Conservation (phyloP, 2,329 filamentous ascomycete species). For the Thermomyces lanuginosus region DNA sequence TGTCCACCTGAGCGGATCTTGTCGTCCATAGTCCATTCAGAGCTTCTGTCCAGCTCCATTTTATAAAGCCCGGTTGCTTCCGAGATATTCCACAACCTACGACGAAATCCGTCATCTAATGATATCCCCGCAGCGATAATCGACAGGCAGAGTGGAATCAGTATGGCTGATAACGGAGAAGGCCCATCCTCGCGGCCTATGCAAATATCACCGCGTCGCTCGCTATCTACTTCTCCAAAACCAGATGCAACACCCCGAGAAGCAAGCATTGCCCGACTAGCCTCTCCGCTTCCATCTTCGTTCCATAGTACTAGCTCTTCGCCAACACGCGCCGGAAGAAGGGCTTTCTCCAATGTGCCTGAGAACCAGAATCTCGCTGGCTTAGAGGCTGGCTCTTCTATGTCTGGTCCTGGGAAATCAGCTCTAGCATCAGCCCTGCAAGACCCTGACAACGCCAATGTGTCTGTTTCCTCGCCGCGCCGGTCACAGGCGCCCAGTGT, state of each 20-base stretch:
- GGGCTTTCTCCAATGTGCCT: slow-evolving; percentile 26
- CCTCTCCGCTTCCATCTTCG: slow-evolving; percentile 38
- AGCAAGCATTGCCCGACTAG: slow-evolving; percentile 38
- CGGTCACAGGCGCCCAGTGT: slow-evolving; percentile 43
- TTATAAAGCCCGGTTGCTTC: too few species aligned
- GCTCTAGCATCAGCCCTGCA: slow-evolving; percentile 78
- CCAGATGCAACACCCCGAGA: slow-evolving; percentile 32
- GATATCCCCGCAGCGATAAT: neutral
- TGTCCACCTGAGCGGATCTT: too few species aligned
- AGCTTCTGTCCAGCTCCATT: too few species aligned
- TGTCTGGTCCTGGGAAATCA: slow-evolving; percentile 66
- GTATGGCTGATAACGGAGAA: slow-evolving; percentile 24
- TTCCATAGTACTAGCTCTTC: slow-evolving; percentile 13
- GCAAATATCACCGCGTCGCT: slow-evolving; percentile 17
- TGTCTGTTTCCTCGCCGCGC: slow-evolving; percentile 28
- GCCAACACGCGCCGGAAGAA: slow-evolving; percentile 17
- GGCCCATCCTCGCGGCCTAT: slow-evolving; percentile 19
- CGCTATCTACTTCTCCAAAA: slow-evolving; percentile 19
- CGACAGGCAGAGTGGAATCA: too few species aligned
- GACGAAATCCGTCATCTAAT: neutral
- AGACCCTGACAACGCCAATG: slow-evolving; percentile 32
- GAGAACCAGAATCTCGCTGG: slow-evolving; percentile 48
- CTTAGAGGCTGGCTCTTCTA: slow-evolving; percentile 40
- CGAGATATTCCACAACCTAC: too few species aligned
- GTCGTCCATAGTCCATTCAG: too few species aligned